Conservation (phyloP, 192 early-diverging fungal genomes). For the Phlyctochytrium arcticum region DNA sequence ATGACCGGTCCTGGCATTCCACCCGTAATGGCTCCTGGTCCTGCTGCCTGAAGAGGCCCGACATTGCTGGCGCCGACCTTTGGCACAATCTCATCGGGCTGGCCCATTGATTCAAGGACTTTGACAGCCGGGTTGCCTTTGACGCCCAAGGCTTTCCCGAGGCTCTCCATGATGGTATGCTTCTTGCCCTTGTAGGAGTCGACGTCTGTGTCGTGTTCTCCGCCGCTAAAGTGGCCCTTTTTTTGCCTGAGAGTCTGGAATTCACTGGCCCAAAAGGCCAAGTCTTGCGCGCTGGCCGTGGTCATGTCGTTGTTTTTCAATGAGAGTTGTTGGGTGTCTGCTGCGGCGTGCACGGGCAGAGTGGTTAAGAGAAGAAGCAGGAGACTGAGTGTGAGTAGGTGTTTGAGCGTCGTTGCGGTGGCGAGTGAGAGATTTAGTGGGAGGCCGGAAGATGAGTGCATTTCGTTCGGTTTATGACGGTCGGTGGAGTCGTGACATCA, state of each 20-base stretch:
- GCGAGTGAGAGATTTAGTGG: too few relatives aligned
- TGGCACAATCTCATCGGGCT: slow-evolving; percentile 26
- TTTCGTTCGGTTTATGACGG: too few relatives aligned
- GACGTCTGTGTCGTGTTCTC: slow-evolving; percentile 22
- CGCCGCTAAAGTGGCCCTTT: slow-evolving; percentile 28
- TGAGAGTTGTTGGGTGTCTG: too few relatives aligned
- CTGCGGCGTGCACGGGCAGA: too few relatives aligned
- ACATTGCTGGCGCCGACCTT: slow-evolving; percentile 23
- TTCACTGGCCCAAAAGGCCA: slow-evolving; percentile 4
- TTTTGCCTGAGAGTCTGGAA: slow-evolving; percentile 16
- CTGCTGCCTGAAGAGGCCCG: slow-evolving; percentile 16
- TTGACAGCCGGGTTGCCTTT: slow-evolving; percentile 1
- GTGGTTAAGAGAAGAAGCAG: too few relatives aligned
- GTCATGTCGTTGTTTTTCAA: too few relatives aligned
- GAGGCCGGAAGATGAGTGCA: too few relatives aligned
- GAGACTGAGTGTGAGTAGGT: too few relatives aligned
- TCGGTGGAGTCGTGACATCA: too few relatives aligned
- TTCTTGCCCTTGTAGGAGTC: slow-evolving; percentile 24
- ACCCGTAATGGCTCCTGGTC: slow-evolving; percentile 8
- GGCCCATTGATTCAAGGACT: slow-evolving; percentile 15
- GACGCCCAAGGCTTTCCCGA: neutral
- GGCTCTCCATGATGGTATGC: slow-evolving; percentile 17
- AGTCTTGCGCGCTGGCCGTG: slow-evolving; percentile 5
- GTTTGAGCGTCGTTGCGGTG: too few relatives aligned
- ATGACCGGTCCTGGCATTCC: slow-evolving; percentile 21